These are phyloP conservation scores for Platanus orientalis DNA, from an alignment of 164 flowering plant genomes.

Conservation along the genomic window DNA sequence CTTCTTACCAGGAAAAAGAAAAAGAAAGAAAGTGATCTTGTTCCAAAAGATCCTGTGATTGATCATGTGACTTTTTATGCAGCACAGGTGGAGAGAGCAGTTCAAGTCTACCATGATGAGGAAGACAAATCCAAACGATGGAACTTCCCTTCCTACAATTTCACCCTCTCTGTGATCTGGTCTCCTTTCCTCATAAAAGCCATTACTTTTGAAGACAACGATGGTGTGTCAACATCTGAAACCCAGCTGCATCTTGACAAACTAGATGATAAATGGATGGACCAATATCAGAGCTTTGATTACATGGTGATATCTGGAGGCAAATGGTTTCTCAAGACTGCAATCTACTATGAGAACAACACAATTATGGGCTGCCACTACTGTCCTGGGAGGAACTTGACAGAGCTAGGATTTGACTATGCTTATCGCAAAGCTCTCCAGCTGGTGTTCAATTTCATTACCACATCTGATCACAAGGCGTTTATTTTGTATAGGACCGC, in stretches of 20 bases:
- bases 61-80: slow-evolving; percentile 7
- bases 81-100: slow-evolving; percentile 56
- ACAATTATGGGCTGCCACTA: slow-evolving; percentile 71
- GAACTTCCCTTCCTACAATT: slow-evolving; percentile 64
- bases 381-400: slow-evolving; percentile 57
- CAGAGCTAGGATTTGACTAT: slow-evolving; percentile 54
- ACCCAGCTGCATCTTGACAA: slow-evolving; percentile 69
- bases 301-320: slow-evolving; percentile 74
- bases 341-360: slow-evolving; percentile 68
- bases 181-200: slow-evolving; percentile 80
- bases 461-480: slow-evolving; percentile 44
- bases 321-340: slow-evolving; percentile 88
- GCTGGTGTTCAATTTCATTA: slow-evolving; percentile 37
- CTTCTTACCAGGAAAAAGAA: not conserved
- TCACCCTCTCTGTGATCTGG: slow-evolving; percentile 73
- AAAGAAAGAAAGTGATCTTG: not conserved
- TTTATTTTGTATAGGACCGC: slow-evolving; percentile 52
- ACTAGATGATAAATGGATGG: slow-evolving; percentile 63
- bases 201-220: slow-evolving; percentile 61
- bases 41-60: not conserved
- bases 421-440: slow-evolving; percentile 58
- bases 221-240: slow-evolving; percentile 77
- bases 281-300: slow-evolving; percentile 43
- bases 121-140: slow-evolving; percentile 63
- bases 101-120: slow-evolving; percentile 75